Base-by-base conservation (phyloP, 2,329 filamentous ascomycete species). In the Gaeumannomyces sp. region DNA sequence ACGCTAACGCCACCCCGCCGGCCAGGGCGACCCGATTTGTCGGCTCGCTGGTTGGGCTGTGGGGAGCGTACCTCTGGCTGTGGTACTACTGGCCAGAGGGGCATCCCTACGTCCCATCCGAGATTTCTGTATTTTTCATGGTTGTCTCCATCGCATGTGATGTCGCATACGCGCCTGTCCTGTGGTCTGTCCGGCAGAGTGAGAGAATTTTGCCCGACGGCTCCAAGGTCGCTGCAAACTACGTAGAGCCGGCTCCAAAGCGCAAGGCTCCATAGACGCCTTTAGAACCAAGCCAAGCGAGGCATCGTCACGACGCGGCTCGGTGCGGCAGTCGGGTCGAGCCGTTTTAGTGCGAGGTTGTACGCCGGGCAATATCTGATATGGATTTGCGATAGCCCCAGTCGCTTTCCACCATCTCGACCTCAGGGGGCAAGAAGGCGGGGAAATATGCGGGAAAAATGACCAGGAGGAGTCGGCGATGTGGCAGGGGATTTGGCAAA, bases 21-120 rank as follows among this genome's bases (percentile, higher is more conserved):
- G 22, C 7, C 50, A 83, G 80, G 79, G 73, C 78, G 28, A 77
- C 75, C 45, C 77, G 81, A 62, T 74, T 76, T 22, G 64, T 77
- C 3, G 80, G 81, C 8, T 77, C 79, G 1, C 61, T 80, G 14
- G 70, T 77, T 65, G 80, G 80, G 1, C 71, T 82, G 25, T 73
- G 76, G 10, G 64, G 76, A 13, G 73, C 72, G 60, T 78, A 77
- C 63, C 70, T 70, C 13, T 68, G 80, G 60, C 70, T 79, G 14
- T 83, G 80, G 79, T 81, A 77, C 73, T 76, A 76, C 67, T 83
- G 81, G 81, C 80, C 79, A 1, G 81, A 83, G 65, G 78, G 80
- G 1, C 79, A 83, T 68, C 76, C 75, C 6, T 84, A 81, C 68
- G 77, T 80, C 38, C 71, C 76, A 60, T 76, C 76, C 31, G 79